Conservation (phyloP, 2,329 filamentous ascomycete species). For the Elsinoe arachidis region DNA sequence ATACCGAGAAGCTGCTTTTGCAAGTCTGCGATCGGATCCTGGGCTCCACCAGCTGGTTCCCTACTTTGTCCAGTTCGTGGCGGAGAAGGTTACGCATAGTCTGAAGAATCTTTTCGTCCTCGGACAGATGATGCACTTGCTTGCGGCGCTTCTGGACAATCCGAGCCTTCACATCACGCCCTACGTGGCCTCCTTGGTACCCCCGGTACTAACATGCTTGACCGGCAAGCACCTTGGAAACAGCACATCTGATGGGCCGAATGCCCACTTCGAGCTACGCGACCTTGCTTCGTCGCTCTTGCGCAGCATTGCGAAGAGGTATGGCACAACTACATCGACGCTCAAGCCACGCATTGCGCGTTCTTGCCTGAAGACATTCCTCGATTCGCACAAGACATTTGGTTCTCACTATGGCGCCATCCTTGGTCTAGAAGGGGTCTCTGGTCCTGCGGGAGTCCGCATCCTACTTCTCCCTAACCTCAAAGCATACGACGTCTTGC, state of each 20-base stretch:
- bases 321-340: constrained; percentile 69
- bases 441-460: constrained; percentile 57
- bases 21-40: constrained; percentile 78
- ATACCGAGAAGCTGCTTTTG: constrained; percentile 74
- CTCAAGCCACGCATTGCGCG: constrained; percentile 81
- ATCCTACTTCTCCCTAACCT: constrained; percentile 59
- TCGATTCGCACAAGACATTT: constrained; percentile 75
- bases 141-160: constrained; percentile 76
- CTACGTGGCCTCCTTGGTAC: constrained; percentile 63
- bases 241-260: constrained; percentile 36
- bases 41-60: constrained; percentile 91
- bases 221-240: constrained; percentile 72
- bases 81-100: constrained; percentile 90
- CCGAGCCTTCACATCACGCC: constrained; percentile 66
- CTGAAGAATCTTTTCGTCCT: constrained; percentile 84
- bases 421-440: constrained; percentile 67
- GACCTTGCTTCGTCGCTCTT: constrained; percentile 78
- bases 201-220: constrained; percentile 83
- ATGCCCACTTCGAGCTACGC: constrained; percentile 67
- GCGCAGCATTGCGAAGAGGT: constrained; percentile 69
- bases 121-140: constrained; percentile 85
- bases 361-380: constrained; percentile 86
- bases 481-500: constrained; percentile 52
- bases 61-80: constrained; percentile 93
- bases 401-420: constrained; percentile 85